Evolutionary conservation across 345 rosid species (phyloP).

Genomic region (Populus tremula): DNA sequence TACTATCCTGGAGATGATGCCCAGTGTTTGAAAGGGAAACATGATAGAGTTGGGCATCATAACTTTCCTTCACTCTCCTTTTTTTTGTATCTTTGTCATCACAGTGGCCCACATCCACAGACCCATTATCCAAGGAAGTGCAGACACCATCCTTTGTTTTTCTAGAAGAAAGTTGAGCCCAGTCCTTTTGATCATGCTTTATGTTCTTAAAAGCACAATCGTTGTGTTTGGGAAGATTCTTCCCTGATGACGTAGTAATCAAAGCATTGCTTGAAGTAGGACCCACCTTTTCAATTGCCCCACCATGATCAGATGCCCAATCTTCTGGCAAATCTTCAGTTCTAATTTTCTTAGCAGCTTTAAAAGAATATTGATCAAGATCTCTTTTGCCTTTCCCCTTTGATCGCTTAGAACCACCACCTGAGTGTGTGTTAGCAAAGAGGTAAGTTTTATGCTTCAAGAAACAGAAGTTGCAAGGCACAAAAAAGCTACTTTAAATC

Average conservation of each 20-base stretch:
- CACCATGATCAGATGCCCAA: constrained; percentile 43
- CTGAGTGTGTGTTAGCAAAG: constrained; percentile 36
- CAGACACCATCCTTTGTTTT: constrained; percentile 40
- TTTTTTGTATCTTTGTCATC: constrained; percentile 46
- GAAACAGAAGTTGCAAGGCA: constrained; percentile 6
- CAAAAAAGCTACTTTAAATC: constrained; percentile 19
- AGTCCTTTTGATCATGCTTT: constrained; percentile 37
- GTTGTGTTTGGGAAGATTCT: constrained; percentile 39
- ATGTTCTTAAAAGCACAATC: constrained; percentile 37
- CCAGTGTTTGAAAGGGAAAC: constrained; percentile 25
- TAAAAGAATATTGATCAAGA: constrained; percentile 45
- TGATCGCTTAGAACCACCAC: constrained; percentile 54
- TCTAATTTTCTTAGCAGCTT: constrained; percentile 63
- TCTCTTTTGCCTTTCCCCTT: constrained; percentile 60
- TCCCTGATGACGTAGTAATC: constrained; percentile 40
- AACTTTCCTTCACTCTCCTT: constrained; percentile 57
- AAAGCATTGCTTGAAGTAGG: constrained; percentile 51
- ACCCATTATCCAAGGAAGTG: constrained; percentile 41
- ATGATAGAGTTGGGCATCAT: constrained; percentile 30
- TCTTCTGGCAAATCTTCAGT: constrained; percentile 49
- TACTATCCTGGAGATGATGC: constrained; percentile 33
- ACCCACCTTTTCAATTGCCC: constrained; percentile 35
- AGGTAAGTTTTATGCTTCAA: constrained; percentile 18
- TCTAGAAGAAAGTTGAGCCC: constrained; percentile 38
- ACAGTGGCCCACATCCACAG: constrained; percentile 41